These are phyloP conservation scores for Mycogone perniciosa DNA, from an alignment of 2,329 filamentous ascomycete genomes.

Conservation along the genomic window DNA sequence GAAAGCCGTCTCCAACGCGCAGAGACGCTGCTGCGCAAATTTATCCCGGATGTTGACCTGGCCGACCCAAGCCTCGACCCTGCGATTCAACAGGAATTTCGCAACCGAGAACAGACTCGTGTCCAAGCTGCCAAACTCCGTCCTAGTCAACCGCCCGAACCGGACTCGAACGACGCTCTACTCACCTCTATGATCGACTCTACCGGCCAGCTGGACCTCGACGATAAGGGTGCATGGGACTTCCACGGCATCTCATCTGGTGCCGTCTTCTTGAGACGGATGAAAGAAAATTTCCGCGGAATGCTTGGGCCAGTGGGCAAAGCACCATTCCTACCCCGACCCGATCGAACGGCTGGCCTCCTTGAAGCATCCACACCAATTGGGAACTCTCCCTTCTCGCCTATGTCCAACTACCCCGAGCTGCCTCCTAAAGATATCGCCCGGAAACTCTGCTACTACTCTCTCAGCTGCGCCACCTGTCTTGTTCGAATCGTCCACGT, in stretches of 20 bases:
- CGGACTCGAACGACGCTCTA: conserved; percentile 58
- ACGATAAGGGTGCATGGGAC: conserved; percentile 88
- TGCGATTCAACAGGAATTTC: conserved; percentile 63
- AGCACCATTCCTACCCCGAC: conserved; percentile 50
- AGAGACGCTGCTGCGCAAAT: conserved; percentile 69
- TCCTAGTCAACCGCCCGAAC: conserved; percentile 25
- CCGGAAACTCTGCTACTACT: conserved; percentile 47
- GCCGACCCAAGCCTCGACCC: conserved; percentile 79
- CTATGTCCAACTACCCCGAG: conserved; percentile 51
- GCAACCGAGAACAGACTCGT: conserved; percentile 47
- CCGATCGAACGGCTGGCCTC: conserved; percentile 43
- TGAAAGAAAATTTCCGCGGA: conserved; percentile 81
- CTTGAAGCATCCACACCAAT: conserved; percentile 65
- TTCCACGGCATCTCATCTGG: conserved; percentile 93
- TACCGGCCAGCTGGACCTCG: conserved; percentile 83
- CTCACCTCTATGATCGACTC: conserved; percentile 93
- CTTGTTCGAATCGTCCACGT: conserved; percentile 68
- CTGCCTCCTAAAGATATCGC: conserved; percentile 60
- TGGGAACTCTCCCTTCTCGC: conserved; percentile 56
- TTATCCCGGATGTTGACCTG: conserved; percentile 78
- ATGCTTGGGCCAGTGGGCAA: conserved; percentile 61
- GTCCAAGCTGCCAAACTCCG: conserved; percentile 37
- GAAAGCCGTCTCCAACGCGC: conserved; percentile 78
- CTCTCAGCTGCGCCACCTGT: conserved; percentile 51
- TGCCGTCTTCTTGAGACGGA: conserved; percentile 75